Evolutionary conservation across 2,329 filamentous ascomycete species (phyloP).

Genomic region (Paecilomyces formosus): DNA sequence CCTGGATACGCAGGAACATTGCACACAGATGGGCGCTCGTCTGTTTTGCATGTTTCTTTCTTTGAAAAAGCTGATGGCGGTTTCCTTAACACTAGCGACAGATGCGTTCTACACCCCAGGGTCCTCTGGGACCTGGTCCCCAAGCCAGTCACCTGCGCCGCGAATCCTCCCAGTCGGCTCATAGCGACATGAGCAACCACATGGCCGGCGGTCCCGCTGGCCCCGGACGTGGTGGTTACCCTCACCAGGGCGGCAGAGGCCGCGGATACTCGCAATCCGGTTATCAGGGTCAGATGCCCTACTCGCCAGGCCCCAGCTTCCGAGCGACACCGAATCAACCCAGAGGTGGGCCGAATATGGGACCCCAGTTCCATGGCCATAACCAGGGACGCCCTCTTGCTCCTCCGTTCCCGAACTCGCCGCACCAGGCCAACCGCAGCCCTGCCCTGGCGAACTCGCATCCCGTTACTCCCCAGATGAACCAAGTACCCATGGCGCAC

Average conservation of each 20-base stretch:
- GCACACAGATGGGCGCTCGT: neutral
- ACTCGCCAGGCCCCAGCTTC: constrained; percentile 48
- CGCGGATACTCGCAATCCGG: constrained; percentile 49
- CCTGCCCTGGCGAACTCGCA: constrained; percentile 59
- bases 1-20: neutral
- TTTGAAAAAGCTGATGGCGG: constrained; percentile 5
- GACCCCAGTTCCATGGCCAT: constrained; percentile 42
- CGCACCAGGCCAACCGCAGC: constrained; percentile 57
- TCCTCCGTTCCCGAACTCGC: constrained; percentile 55
- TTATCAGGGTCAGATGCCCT: constrained; percentile 46
- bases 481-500: constrained; percentile 59
- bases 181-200: constrained; percentile 63
- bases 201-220: constrained; percentile 41
- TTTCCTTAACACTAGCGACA: constrained; percentile 48
- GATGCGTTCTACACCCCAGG: constrained; percentile 60
- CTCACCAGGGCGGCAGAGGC: constrained; percentile 47
- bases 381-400: constrained; percentile 35
- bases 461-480: constrained; percentile 64
- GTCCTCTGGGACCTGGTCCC: constrained; percentile 52
- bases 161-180: constrained; percentile 76
- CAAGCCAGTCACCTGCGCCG: constrained; percentile 75
- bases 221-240: constrained; percentile 48
- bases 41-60: constrained; percentile 6
- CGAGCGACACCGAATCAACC: constrained; percentile 45
- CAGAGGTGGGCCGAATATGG: constrained; percentile 45